These are phyloP conservation scores for Graphium sp. DNA, from an alignment of 2,329 filamentous ascomycete genomes.

Conservation along the genomic window DNA sequence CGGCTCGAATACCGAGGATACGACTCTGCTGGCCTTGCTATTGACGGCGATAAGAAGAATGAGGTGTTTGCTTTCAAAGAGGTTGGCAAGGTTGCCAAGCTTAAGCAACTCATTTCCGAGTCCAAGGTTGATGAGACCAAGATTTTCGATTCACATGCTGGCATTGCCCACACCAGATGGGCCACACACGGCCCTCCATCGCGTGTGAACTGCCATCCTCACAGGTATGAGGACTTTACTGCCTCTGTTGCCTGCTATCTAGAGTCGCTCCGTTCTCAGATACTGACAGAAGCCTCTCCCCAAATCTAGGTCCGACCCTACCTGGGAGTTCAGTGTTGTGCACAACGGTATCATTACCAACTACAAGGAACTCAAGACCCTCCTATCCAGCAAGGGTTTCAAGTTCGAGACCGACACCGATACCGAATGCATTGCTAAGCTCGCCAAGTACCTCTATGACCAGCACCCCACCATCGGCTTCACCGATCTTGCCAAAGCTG, in stretches of 20 bases:
- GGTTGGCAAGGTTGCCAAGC: constrained; percentile 95
- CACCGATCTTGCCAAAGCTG: constrained; percentile 88
- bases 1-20: constrained; percentile 98
- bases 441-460: constrained; percentile 96
- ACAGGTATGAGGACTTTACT: constrained; percentile 48
- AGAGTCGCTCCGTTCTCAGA: too few relatives aligned
- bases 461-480: constrained; percentile 89
- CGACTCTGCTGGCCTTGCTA: constrained; percentile 87
- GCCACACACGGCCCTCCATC: constrained; percentile 93
- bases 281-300: too few relatives aligned
- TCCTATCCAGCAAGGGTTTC: constrained; percentile 89
- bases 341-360: constrained; percentile 99
- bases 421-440: constrained; percentile 97
- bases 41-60: constrained; percentile 98
- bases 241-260: too few relatives aligned
- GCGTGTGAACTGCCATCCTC: constrained; percentile 91
- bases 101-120: constrained; percentile 82
- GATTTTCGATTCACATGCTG: constrained; percentile 93
- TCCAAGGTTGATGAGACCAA: constrained; percentile 73
- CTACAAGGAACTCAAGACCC: constrained; percentile 97
- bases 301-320: constrained; percentile 70
- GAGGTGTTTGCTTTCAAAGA: constrained; percentile 97
- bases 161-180: constrained; percentile 98
- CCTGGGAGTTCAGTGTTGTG: constrained; percentile 91
- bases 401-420: constrained; percentile 98